A percentile compares a stretch with the other conserved stretches of the same genome.
Evolutionary conservation across 768 basidiomycete genomes (phyloP).

Genomic region (Cubamyces lactineus): DNA sequence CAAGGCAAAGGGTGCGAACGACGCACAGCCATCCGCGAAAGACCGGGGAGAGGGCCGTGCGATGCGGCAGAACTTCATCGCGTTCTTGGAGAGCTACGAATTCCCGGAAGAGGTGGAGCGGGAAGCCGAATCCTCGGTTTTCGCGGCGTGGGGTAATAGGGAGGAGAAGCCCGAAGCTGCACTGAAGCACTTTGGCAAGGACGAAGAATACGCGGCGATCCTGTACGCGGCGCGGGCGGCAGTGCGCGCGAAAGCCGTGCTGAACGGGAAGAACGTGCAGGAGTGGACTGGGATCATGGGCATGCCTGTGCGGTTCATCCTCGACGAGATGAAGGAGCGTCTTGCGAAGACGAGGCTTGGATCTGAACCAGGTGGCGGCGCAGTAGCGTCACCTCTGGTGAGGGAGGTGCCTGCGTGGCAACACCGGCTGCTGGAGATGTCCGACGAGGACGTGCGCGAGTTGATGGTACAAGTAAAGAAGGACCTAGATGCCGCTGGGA

Average conservation of each 20-base stretch:
- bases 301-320: conserved; percentile 28
- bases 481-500: conserved; percentile 28
- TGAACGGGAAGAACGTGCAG: conserved; percentile 30
- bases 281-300: conserved; percentile 32
- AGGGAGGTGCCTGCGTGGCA: conserved; percentile 24
- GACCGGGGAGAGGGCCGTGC: conserved; percentile 51
- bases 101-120: background rate
- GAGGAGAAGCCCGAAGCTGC: conserved; percentile 23
- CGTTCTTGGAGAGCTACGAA: conserved; percentile 45
- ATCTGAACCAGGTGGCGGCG: background rate
- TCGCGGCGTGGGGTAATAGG: background rate
- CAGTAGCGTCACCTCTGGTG: background rate
- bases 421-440: conserved; percentile 20
- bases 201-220: conserved; percentile 31
- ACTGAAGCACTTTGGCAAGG: conserved; percentile 25
- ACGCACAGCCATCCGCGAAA: conserved; percentile 34
- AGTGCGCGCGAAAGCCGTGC: conserved; percentile 24
- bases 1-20: conserved; percentile 26
- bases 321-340: conserved; percentile 29
- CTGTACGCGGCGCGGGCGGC: conserved; percentile 33
- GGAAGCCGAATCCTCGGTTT: background rate
- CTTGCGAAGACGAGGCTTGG: conserved; percentile 8
- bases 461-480: conserved; percentile 25
- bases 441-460: conserved; percentile 23
- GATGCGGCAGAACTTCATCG: conserved; percentile 64